Evolutionary conservation across 1,284 basidiomycete species (phyloP).

Genomic region (Blastosporella zonata): DNA sequence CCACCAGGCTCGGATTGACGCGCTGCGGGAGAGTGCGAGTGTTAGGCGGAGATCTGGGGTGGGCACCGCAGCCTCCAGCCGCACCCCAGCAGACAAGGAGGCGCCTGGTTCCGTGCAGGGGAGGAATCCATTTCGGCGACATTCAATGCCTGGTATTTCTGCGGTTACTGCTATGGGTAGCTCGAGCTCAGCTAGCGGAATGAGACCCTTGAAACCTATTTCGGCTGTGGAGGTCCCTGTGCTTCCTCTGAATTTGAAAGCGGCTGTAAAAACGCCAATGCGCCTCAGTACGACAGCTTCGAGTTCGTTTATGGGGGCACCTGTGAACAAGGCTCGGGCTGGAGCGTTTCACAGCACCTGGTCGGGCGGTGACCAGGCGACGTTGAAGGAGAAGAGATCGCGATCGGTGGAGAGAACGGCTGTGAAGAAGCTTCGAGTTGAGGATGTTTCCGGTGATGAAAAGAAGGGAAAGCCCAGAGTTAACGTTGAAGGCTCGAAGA

Average conservation of each 20-base stretch:
- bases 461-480: background rate
- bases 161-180: background rate
- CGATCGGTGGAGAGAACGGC: background rate
- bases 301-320: background rate
- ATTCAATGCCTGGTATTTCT: constrained; percentile 1
- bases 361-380: background rate
- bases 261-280: background rate
- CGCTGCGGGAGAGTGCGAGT: constrained; percentile 15
- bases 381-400: background rate
- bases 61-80: background rate
- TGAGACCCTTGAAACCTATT: constrained; percentile 22
- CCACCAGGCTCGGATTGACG: constrained; percentile 17
- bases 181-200: background rate
- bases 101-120: background rate
- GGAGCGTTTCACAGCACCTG: constrained; percentile 1
- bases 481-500: background rate
- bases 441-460: background rate
- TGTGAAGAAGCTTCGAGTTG: constrained; percentile 7
- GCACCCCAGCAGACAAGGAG: background rate
- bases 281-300: background rate
- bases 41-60: constrained; percentile 7
- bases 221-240: constrained; percentile 22
- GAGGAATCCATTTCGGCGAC: constrained; percentile 23
- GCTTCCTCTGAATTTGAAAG: constrained; percentile 12
- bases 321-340: background rate